A percentile compares a stretch with the other conserved stretches of the same genome.
Conservation (phyloP, 2,329 filamentous ascomycete genomes). For the Aspergillus sp. region DNA sequence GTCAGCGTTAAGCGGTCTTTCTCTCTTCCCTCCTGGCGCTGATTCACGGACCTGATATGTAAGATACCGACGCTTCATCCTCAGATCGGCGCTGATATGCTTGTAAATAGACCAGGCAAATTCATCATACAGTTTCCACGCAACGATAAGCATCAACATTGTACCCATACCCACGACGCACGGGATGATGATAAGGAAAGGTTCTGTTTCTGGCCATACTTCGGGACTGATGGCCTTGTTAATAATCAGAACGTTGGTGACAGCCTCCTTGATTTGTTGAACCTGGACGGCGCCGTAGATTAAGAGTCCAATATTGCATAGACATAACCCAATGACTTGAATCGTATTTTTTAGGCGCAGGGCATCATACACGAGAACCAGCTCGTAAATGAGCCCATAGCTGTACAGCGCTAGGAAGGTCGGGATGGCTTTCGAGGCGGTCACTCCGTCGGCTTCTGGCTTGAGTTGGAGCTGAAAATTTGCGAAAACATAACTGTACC, state of each 20-base stretch:
- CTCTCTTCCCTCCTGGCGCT: neutral
- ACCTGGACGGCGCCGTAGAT: slow-evolving; percentile 91
- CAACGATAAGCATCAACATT: slow-evolving; percentile 62
- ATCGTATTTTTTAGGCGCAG: slow-evolving; percentile 95
- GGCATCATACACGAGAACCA: slow-evolving; percentile 86
- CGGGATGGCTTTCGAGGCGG: slow-evolving; percentile 61
- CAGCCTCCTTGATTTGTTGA: slow-evolving; percentile 74
- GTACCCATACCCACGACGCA: slow-evolving; percentile 71
- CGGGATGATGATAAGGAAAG: slow-evolving; percentile 78
- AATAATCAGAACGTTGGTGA: slow-evolving; percentile 43
- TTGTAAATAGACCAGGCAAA: slow-evolving; percentile 99
- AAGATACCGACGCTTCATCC: slow-evolving; percentile 93
- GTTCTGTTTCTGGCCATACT: slow-evolving; percentile 63
- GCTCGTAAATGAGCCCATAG: slow-evolving; percentile 89
- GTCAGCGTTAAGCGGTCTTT: slow-evolving; percentile 1
- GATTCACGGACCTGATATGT: slow-evolving; percentile 73
- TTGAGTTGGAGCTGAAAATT: slow-evolving; percentile 60
- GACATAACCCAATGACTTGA: slow-evolving; percentile 88
- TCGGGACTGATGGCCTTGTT: slow-evolving; percentile 40
- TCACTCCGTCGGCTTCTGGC: slow-evolving; percentile 34
- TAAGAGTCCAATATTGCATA: slow-evolving; percentile 84
- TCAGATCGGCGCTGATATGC: slow-evolving; percentile 92
- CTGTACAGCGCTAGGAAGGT: slow-evolving; percentile 96
- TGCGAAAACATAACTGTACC: slow-evolving; percentile 72
- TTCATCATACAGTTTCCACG: slow-evolving; percentile 96